Evolutionary conservation across 805 yeast species (phyloP).

Genomic region (Vanderwaltozyma yarrowii): DNA sequence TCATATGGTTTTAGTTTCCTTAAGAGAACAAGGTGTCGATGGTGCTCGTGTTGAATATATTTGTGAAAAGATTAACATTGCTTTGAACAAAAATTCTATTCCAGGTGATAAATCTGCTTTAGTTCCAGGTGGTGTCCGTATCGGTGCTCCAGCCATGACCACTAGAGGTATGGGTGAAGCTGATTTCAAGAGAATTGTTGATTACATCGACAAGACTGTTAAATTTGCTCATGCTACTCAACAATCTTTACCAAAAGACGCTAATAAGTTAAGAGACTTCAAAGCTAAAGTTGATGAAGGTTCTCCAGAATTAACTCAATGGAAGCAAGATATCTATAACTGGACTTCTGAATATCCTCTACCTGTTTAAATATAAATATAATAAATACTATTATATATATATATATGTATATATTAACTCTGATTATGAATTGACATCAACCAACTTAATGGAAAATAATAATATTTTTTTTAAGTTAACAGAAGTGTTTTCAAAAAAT

Average conservation of each 20-base stretch:
- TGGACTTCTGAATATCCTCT: conserved; percentile 91
- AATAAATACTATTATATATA: not conserved
- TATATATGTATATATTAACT: not conserved
- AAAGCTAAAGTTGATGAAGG: conserved; percentile 71
- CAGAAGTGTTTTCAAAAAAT: no score
- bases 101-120: conserved; percentile 97
- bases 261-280: conserved; percentile 93
- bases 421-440: no score
- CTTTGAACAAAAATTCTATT: conserved; percentile 93
- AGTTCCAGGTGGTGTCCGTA: conserved; percentile 95
- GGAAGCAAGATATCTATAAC: conserved; percentile 67
- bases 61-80: conserved; percentile 89
- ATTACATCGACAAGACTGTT: conserved; percentile 74
- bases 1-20: conserved; percentile 85
- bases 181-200: conserved; percentile 73
- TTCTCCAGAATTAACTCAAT: conserved; percentile 52
- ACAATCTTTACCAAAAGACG: conserved; percentile 73
- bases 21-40: conserved; percentile 83
- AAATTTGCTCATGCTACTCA: conserved; percentile 67
- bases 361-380: conserved; percentile 18
- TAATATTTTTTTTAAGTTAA: no score
- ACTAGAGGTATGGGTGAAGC: conserved; percentile 89
- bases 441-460: no score
- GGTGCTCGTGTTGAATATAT: conserved; percentile 97
- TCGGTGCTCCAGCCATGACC: conserved; percentile 98